phyloP scores from a whole-genome alignment of 768 basidiomycete species.

The Psilocybe cubensis region DNA sequence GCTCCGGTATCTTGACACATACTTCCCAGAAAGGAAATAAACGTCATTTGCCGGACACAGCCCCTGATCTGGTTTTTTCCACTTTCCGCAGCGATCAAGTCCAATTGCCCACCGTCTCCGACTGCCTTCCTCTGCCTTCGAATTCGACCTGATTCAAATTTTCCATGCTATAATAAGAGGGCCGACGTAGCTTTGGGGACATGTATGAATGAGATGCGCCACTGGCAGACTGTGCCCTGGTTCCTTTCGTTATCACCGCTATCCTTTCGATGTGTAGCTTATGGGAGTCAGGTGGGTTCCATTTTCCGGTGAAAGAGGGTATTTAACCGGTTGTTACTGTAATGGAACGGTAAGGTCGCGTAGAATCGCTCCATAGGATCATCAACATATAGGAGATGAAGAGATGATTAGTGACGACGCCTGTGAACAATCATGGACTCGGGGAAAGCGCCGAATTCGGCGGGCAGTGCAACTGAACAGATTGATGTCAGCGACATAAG shows the following conservation, averaged over 20 bases:
- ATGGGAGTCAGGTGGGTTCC: neutral
- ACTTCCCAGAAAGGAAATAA: neutral
- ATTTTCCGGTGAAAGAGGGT: neutral
- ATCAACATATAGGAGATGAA: neutral
- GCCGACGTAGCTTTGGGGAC: neutral
- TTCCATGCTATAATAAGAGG: neutral
- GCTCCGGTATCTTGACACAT: neutral
- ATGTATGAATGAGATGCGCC: neutral
- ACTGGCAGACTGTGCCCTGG: neutral
- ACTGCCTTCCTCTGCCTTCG: too few species aligned
- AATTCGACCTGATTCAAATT: too few species aligned
- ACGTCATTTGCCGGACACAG: neutral
- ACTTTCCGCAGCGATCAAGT: constrained; percentile 6
- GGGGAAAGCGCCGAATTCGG: neutral
- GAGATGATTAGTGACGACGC: neutral
- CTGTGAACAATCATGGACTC: neutral
- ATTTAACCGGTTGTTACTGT: neutral
- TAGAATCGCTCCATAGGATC: neutral
- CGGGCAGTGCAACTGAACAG: neutral
- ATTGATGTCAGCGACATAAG: neutral
- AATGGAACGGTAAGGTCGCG: too few species aligned
- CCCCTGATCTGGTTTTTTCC: neutral
- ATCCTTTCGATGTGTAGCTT: neutral
- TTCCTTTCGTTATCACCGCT: neutral
- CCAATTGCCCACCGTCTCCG: constrained; percentile 2